Base-by-base conservation (phyloP, 495 filamentous ascomycete genomes). In the Hypoxylon cercidicola region DNA sequence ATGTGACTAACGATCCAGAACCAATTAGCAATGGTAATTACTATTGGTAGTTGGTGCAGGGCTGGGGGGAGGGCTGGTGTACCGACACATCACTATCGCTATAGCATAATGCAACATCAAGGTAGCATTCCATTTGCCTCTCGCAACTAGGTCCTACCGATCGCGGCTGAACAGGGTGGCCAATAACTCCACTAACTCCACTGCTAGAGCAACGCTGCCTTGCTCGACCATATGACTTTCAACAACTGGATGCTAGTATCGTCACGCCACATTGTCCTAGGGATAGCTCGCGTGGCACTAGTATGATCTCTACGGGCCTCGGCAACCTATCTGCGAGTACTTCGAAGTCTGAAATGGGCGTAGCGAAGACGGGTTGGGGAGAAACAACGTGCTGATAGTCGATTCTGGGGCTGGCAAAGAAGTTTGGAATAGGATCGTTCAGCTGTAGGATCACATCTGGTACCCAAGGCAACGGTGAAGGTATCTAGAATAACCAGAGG, bases 81-180 rank as follows among this genome's bases (percentile, higher is more conserved):
- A 28, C 25, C 25, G 34, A 12, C 13, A 37, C 34, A n/a, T 12
- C 34, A 37, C 4, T 9, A 9, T 12, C 10, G 11, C 3, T 37
- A 37, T 37, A 37, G 34, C 34, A 37, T 37, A 37, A 37, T 37
- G 34, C 34, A 37, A 37, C 34, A 37, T 37, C 30, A 12, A 37
- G 34, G 34, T 37, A 4, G 34, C 34, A 37, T 37, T 37, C 34
- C 13, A 2, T n/a, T 10, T 10, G 10, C 10, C 10, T 32, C 30
- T 32, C 30, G 5, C 34, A 37, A 37, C 34, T 9, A 37, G 11
- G 13, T 12, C 4, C 13, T 9, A 37, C 3, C 11, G 34, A 11
- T 12, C 8, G 3, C 34, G 34, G 34, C 13, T 12, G 34, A 37
- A n/a, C 11, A 12, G 13, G 11, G 34, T 37, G 34, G 13, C 34